Evolutionary conservation across 2,329 filamentous ascomycete species (phyloP).

Genomic region (Talaromyces sp.): DNA sequence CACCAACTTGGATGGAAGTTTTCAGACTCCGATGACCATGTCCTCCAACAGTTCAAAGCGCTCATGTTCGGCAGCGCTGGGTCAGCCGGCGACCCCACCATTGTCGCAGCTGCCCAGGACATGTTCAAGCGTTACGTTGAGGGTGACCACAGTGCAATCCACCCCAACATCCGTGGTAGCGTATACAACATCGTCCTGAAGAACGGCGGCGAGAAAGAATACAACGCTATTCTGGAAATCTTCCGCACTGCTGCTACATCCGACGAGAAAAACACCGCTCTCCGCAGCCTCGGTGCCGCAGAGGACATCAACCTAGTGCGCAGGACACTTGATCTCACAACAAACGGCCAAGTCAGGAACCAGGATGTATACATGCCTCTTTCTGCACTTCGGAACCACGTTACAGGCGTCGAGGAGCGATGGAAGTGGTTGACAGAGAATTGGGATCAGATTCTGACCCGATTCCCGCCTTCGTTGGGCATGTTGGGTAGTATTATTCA

Average conservation of each 20-base stretch:
- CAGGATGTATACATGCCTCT: constrained; percentile 92
- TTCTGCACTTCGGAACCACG: constrained; percentile 68
- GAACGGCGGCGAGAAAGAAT: constrained; percentile 81
- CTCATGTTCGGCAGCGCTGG: constrained; percentile 84
- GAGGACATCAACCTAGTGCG: constrained; percentile 74
- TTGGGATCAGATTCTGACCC: constrained; percentile 78
- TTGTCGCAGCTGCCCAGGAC: constrained; percentile 75
- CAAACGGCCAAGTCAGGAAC: constrained; percentile 79
- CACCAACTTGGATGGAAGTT: constrained; percentile 88
- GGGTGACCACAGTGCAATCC: constrained; percentile 75
- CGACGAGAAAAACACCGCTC: constrained; percentile 86
- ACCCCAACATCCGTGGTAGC: constrained; percentile 83
- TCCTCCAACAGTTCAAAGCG: constrained; percentile 90
- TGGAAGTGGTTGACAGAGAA: constrained; percentile 81
- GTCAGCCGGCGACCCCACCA: constrained; percentile 68
- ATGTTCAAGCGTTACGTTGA: constrained; percentile 83
- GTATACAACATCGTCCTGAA: constrained; percentile 82
- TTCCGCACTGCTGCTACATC: constrained; percentile 70
- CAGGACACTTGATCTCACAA: constrained; percentile 68
- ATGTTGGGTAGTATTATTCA: constrained; percentile 82
- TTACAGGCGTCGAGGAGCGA: constrained; percentile 71
- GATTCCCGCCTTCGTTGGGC: constrained; percentile 76
- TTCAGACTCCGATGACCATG: constrained; percentile 75
- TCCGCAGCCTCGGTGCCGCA: constrained; percentile 75
- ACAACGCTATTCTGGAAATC: constrained; percentile 68